Conservation (phyloP, 106 monocot genomes). For the Dendrobium chrysotoxum region DNA sequence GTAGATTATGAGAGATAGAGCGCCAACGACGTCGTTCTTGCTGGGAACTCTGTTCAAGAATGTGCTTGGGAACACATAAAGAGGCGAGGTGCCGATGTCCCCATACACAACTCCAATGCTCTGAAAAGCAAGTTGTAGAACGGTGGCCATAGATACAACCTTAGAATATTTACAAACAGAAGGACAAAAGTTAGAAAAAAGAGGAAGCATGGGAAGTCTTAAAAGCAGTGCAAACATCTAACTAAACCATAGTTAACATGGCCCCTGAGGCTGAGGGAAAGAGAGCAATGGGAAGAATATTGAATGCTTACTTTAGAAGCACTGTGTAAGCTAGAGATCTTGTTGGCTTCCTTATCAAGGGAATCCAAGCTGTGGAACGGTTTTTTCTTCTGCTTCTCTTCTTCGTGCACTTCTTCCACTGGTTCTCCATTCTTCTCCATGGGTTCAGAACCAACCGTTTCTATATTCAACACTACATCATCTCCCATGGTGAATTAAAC, state of each 20-base stretch:
- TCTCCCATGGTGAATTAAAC: no score
- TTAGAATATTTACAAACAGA: neutral
- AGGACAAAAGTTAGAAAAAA: neutral
- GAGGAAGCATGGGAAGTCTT: neutral
- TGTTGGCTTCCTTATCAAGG: neutral
- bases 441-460: neutral
- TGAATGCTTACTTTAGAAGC: neutral
- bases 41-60: slow-evolving; percentile 22
- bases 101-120: slow-evolving; percentile 47
- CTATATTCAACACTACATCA: neutral
- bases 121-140: slow-evolving; percentile 35
- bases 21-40: slow-evolving; percentile 28
- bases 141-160: neutral
- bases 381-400: neutral
- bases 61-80: slow-evolving; percentile 33
- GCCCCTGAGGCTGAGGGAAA: neutral
- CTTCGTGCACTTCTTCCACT: neutral
- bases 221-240: neutral
- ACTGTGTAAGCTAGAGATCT: neutral
- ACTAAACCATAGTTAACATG: neutral
- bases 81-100: slow-evolving; percentile 43
- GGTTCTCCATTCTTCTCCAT: slow-evolving; percentile 1
- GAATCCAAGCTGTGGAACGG: neutral
- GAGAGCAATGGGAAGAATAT: neutral
- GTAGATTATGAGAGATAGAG: slow-evolving; percentile 36